phyloP scores from a whole-genome alignment of 2,329 filamentous ascomycete species.

The Pleochaeta shiraiana region DNA sequence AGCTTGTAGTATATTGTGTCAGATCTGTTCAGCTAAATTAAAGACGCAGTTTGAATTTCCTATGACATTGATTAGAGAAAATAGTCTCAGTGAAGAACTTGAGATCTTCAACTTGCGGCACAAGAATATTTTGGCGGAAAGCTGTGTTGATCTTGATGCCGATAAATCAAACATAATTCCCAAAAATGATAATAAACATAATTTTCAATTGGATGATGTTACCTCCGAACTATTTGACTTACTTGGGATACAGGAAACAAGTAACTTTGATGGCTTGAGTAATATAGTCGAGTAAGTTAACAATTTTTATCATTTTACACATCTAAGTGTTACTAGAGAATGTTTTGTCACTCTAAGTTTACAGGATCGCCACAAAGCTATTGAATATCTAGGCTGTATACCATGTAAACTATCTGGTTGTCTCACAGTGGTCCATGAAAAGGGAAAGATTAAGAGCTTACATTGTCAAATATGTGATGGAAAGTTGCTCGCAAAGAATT shows the following conservation, averaged over 20 bases:
- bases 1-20: neutral
- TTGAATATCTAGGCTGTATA: conserved; percentile 33
- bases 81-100: conserved; percentile 13
- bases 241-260: conserved; percentile 19
- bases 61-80: neutral
- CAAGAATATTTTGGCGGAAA: neutral
- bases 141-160: neutral
- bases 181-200: conserved; percentile 16
- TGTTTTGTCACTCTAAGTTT: conserved; percentile 27
- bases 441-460: conserved; percentile 13
- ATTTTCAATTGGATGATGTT: conserved; percentile 17
- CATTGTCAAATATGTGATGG: conserved; percentile 17
- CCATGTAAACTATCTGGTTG: conserved; percentile 32
- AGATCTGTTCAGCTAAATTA: conserved; percentile 4
- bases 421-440: conserved; percentile 18
- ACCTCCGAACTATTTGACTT: conserved; percentile 17
- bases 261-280: conserved; percentile 22
- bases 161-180: conserved; percentile 15
- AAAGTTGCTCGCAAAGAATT: conserved; percentile 6
- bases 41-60: neutral
- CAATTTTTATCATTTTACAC: neutral
- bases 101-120: conserved; percentile 7
- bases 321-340: conserved; percentile 15
- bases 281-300: conserved; percentile 26
- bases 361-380: conserved; percentile 26